phyloP scores from a whole-genome alignment of 106 monocot species.

The Apostasia shenzhenica region DNA sequence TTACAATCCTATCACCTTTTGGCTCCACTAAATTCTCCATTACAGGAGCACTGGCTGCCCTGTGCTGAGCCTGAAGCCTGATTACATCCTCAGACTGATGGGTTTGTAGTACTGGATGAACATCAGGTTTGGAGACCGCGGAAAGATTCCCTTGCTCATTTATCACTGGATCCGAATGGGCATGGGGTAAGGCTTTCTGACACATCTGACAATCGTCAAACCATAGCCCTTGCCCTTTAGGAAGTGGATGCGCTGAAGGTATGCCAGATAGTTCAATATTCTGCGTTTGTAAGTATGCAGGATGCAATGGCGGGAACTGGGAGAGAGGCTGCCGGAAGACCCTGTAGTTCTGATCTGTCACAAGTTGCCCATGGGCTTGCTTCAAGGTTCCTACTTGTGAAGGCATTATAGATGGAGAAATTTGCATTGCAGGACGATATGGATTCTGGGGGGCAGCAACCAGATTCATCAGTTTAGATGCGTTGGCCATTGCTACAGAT shows the following conservation, averaged over 20 bases:
- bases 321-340: conserved; percentile 28
- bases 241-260: background rate
- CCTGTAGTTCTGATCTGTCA: conserved; percentile 14
- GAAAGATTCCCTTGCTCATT: conserved; percentile 21
- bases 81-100: conserved; percentile 23
- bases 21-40: conserved; percentile 12
- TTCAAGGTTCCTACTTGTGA: conserved; percentile 3
- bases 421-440: background rate
- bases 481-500: conserved; percentile 12
- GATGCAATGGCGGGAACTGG: conserved; percentile 49
- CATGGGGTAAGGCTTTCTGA: conserved; percentile 39
- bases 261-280: conserved; percentile 21
- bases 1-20: conserved; percentile 8
- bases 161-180: conserved; percentile 46
- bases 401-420: background rate
- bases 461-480: conserved; percentile 4
- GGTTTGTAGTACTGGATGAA: conserved; percentile 17
- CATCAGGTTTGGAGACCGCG: conserved; percentile 2
- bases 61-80: conserved; percentile 13
- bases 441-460: conserved; percentile 14
- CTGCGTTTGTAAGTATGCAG: conserved; percentile 19
- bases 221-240: conserved; percentile 14
- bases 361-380: conserved; percentile 5
- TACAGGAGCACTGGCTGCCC: background rate
- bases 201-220: conserved; percentile 47